A percentile compares a stretch with the other conserved stretches of the same genome.
Conservation (phyloP, 371 early-diverging fungal genomes). For the Mortierella sp. region DNA sequence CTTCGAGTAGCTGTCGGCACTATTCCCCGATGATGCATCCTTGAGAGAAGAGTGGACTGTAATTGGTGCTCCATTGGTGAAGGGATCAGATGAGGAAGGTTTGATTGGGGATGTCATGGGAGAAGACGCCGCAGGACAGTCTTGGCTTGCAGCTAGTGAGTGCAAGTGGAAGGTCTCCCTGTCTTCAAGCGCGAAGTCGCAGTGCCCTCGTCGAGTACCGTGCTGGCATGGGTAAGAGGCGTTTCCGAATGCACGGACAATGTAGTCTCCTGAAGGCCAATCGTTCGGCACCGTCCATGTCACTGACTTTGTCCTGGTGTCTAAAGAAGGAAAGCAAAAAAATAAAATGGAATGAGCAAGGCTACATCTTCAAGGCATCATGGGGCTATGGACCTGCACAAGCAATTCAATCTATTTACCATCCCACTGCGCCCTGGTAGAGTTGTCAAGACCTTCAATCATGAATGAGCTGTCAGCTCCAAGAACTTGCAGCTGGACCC, state of each 20-base stretch:
- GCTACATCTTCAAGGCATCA: too few relatives aligned
- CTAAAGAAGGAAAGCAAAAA: neutral
- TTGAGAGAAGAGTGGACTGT: neutral
- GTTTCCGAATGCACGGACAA: slow-evolving; percentile 22
- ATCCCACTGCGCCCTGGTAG: slow-evolving; percentile 16
- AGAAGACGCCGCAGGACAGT: neutral
- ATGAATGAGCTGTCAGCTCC: slow-evolving; percentile 4
- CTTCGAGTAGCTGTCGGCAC: neutral
- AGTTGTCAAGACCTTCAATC: slow-evolving; percentile 17
- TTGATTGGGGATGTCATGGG: neutral
- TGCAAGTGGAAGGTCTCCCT: neutral
- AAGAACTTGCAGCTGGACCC: slow-evolving; percentile 25
- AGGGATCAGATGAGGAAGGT: neutral
- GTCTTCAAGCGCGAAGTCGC: neutral
- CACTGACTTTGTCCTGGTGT: neutral
- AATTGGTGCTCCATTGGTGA: neutral
- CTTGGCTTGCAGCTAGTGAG: neutral
- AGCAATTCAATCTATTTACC: neutral
- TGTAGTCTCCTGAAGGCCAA: slow-evolving; percentile 18
- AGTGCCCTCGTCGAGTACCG: neutral
- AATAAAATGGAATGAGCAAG: neutral
- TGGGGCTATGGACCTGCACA: neutral
- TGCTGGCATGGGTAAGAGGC: slow-evolving; percentile 15
- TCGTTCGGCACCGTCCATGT: slow-evolving; percentile 18
- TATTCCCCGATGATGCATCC: neutral